Base-by-base conservation (phyloP, 169 alveolate genomes). In the Amoebophrya sp. region DNA sequence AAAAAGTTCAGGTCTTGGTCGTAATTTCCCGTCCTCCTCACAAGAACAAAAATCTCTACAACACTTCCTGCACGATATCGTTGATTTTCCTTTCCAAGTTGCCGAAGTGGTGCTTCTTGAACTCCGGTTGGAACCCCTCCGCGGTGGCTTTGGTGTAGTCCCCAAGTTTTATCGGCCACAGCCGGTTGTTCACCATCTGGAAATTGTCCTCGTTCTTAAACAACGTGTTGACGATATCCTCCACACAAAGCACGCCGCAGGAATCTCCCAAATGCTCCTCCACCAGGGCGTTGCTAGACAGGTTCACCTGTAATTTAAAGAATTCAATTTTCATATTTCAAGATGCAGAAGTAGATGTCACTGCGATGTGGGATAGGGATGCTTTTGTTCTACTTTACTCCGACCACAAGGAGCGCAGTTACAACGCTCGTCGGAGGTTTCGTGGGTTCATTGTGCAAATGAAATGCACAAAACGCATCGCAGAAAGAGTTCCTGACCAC, bases 101-200 rank as follows among this genome's bases (percentile, higher is more conserved):
- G 83, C 83, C 83, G 83, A 66, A 66, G 83, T 66, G 83, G 83
- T 25, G 83, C 83, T 66, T 66, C 83, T 66, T 66, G 83, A 66
- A 66, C 35, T 66, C 83, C 83, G 83, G 83, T 25, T 66, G 39
- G 35, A 66, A 66, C 32, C 83, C 83, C 83, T 66, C 83, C 10
- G 83, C 83, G 83, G 18, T 12, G 39, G 7, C 10, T n/a, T 66
- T 66, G 35, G 83, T 66, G 32, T 66, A 66, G 35, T 66, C 83
- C 35, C 83, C 83, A 25, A 66, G 83, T 3, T 25, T n/a, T 2
- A 66, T 66, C 10, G 83, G 35, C 35, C 35, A 66, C 35, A 66
- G 83, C 83, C 83, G 29, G 83, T 18, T n/a, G 2, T 0, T 66
- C 35, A 66, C 83, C 35, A 25, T 25, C 35, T 25, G 12, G 35